Percentiles rank a stretch among this genome's conserved stretches.
These are phyloP conservation scores for Pichia exigua DNA, from an alignment of 805 yeast genomes.

Conservation along the genomic window DNA sequence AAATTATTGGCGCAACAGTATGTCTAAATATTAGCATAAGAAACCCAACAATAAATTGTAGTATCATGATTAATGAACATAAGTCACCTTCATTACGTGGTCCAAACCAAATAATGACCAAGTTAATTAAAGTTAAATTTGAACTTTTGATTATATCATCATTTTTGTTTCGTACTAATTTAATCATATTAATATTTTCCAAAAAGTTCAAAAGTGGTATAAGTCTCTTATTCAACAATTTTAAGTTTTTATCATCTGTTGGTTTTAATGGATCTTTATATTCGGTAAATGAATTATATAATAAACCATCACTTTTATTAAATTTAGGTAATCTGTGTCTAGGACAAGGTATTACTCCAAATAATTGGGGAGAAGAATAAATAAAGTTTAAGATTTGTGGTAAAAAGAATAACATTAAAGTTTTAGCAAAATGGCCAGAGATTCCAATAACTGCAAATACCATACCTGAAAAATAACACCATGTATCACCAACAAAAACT, in stretches of 20 bases:
- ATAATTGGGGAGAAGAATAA: slow-evolving; percentile 88
- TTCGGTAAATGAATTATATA: slow-evolving; percentile 63
- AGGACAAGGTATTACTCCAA: slow-evolving; percentile 86
- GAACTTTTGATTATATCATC: slow-evolving; percentile 40
- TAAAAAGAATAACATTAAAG: slow-evolving; percentile 72
- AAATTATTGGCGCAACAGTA: slow-evolving; percentile 73
- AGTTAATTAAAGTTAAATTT: slow-evolving; percentile 82
- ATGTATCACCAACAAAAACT: slow-evolving; percentile 97
- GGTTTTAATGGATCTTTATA: slow-evolving; percentile 19
- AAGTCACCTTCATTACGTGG: slow-evolving; percentile 80
- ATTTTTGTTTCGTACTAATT: slow-evolving; percentile 25
- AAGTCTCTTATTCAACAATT: slow-evolving; percentile 22
- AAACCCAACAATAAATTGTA: slow-evolving; percentile 65
- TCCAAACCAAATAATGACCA: slow-evolving; percentile 78
- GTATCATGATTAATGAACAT: slow-evolving; percentile 47
- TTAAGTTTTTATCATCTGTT: slow-evolving; percentile 23
- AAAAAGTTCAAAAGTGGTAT: slow-evolving; percentile 37
- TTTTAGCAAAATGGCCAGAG: slow-evolving; percentile 92
- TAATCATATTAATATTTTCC: slow-evolving; percentile 42
- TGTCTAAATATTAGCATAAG: slow-evolving; percentile 67
- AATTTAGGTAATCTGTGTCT: slow-evolving; percentile 87
- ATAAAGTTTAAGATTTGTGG: slow-evolving; percentile 90
- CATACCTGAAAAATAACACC: slow-evolving; percentile 98
- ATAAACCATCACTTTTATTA: slow-evolving; percentile 54
- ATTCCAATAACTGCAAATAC: slow-evolving; percentile 96